These are phyloP conservation scores for Albatrellus ellisii DNA, from an alignment of 768 basidiomycete genomes.

Conservation along the genomic window DNA sequence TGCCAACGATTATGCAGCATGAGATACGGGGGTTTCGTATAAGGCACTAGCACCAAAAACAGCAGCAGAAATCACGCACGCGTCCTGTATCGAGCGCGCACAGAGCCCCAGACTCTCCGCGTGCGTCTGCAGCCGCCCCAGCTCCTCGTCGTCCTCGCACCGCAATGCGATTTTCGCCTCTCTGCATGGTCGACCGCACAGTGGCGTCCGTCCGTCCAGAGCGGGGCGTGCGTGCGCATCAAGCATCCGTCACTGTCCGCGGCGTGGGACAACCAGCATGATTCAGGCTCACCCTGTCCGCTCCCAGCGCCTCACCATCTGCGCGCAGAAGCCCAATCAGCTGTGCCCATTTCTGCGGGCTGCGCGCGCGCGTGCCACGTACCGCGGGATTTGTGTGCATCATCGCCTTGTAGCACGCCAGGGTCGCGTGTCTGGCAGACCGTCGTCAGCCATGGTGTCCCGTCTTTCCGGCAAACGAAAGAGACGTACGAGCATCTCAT, in stretches of 20 bases:
- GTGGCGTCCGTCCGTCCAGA: background rate
- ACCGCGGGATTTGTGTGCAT: slow-evolving; percentile 61
- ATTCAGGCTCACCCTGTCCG: slow-evolving; percentile 51
- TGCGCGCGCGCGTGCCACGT: slow-evolving; percentile 11
- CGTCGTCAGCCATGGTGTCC: slow-evolving; percentile 10
- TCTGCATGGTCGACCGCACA: slow-evolving; percentile 25
- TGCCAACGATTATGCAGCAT: background rate
- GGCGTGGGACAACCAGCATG: no score
- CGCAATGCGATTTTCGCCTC: slow-evolving; percentile 93
- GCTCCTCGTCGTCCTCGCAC: slow-evolving; percentile 66
- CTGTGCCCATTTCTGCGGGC: no score
- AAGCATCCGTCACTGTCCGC: no score
- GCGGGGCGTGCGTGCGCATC: no score
- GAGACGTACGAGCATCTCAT: slow-evolving; percentile 20
- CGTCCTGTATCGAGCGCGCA: slow-evolving; percentile 75
- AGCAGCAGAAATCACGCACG: slow-evolving; percentile 33
- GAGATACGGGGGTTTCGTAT: no score
- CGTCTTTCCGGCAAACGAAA: background rate
- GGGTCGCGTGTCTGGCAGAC: slow-evolving; percentile 63
- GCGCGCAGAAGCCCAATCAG: slow-evolving; percentile 4
- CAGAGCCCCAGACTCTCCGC: slow-evolving; percentile 81
- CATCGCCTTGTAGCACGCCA: slow-evolving; percentile 85
- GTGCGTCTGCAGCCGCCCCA: slow-evolving; percentile 68
- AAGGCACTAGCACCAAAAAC: no score
- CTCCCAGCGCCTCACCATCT: slow-evolving; percentile 88